Base-by-base conservation (phyloP, 2,329 filamentous ascomycete species). In the Fusarium humuli region DNA sequence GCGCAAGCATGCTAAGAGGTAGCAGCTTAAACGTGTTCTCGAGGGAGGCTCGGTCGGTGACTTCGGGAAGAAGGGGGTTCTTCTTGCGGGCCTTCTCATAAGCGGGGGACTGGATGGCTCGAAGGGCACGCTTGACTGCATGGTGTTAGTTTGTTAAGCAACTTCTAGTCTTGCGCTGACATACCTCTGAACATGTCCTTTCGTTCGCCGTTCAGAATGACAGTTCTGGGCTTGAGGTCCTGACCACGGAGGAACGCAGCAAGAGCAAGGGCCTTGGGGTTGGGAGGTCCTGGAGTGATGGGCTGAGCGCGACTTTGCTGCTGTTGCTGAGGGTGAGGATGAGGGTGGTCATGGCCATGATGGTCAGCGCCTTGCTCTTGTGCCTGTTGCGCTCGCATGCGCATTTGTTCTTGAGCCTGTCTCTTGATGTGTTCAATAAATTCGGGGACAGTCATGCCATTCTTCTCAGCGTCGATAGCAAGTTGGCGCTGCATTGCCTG, bases 181-280 rank as follows among this genome's bases (percentile, higher is more conserved):
- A 52, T 84, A 95, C 94, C 94, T 86, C 91, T 92, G 82, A 99
- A 98, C 93, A 99, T 97, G 72, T 99, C 95, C 83, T 97, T 98
- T 76, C 96, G 89, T 86, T 98, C 94, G 76, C 96, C 96, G 72
- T 98, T 94, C 71, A 98, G 88, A 70, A 99, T 97, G 79, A 93
- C 95, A 20, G 94, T 98, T 69, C 96, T 87, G 20, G 88, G 87
- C 87, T 99, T 99, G 71, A 99, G 83, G 64, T 96, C 89, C 82
- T 98, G 94, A 62, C 87, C 81, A 73, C 90, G 90, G 64, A 99
- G 83, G 82, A 97, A 99, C 77, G 93, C 91, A 72, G 96, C 97
- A 57, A 99, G 87, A 11, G 94, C 94, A 47, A 98, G 83, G 22
- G 94, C 94, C 76, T 94, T 90, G 41, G 95, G 95, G 75, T 97